Evolutionary conservation across 2,329 filamentous ascomycete genomes (phyloP), one percentile per base, ranked within the genome.

Genomic region (Ophiostoma sp.): DNA sequence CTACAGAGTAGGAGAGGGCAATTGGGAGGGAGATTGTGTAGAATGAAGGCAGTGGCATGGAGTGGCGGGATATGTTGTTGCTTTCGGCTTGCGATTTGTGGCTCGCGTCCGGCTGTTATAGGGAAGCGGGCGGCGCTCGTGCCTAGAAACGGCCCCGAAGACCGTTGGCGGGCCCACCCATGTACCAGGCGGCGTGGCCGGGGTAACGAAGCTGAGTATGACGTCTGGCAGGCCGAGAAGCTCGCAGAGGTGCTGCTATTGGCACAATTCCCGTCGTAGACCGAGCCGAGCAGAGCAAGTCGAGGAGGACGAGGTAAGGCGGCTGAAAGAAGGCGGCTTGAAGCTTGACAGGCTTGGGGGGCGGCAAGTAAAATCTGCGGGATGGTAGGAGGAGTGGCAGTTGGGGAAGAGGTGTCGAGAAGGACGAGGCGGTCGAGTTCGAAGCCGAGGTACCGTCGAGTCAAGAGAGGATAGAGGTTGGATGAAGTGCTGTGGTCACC

Each of bases 141-240:
- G 63, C 68, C 42, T 65, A 62, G 64, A 66, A 64, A 52, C 66
- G 68, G 64, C 64, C 62, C 58, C 64, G 64, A 60, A 58, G 36
- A 68, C 36, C 58, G 44, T 55, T 58, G 14, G 40, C 36, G 47
- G 47, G 38, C 9, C 40, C 36, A 55, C 65, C 69, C 69, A 70
- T 69, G 52, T 62, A 70, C 60, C 55, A 58, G 45, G 14, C 7
- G 44, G 6, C 18, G 65, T 49, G 44, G 47, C 16, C 41, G 64
- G 38, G 40, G 38, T 5, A 18, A 9, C 38, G 14, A 4, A 44
- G 40, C 40, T 63, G n/a, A 8, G 60, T 42, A 16, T 27, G 52
- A n/a, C 8, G 49, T 18, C 47, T 18, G 62, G 18, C 27, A 1
- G 7, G 27, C 36, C 9, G 55, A 40, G 40, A 6, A 42, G 55